Conservation (phyloP, 2,329 filamentous ascomycete species). For the Clarireedia paspali region DNA sequence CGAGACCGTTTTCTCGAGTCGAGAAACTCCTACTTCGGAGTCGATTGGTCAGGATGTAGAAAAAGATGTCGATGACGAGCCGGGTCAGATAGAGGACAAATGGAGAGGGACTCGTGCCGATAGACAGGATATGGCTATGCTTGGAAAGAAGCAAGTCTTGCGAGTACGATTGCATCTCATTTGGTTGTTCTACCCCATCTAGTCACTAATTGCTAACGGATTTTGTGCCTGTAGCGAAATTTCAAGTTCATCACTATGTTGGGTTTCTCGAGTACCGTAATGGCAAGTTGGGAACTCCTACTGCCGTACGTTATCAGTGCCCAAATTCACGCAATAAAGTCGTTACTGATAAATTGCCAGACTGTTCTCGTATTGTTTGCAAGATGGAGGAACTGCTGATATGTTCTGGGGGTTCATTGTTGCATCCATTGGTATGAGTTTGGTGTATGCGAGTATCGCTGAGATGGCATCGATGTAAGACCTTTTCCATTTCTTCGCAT, state of each 20-base stretch:
- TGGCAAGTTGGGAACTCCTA: slow-evolving; percentile 36
- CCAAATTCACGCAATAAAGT: background rate
- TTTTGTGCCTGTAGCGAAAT: slow-evolving; percentile 24
- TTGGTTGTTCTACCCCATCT: no score
- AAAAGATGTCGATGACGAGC: background rate
- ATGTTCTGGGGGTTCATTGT: slow-evolving; percentile 32
- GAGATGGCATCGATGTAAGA: slow-evolving; percentile 21
- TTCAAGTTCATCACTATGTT: slow-evolving; percentile 35
- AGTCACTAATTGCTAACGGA: background rate
- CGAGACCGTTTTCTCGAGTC: background rate
- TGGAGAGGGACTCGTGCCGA: slow-evolving; percentile 12
- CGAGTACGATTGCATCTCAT: slow-evolving; percentile 4
- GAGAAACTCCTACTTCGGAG: background rate
- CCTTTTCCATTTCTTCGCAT: background rate
- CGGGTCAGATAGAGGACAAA: background rate
- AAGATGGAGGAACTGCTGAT: slow-evolving; percentile 21
- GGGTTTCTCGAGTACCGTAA: slow-evolving; percentile 35
- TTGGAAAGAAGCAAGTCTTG: slow-evolving; percentile 15
- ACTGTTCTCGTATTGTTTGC: slow-evolving; percentile 9
- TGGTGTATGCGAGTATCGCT: slow-evolving; percentile 20
- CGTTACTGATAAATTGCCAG: background rate
- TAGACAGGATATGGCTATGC: slow-evolving; percentile 9
- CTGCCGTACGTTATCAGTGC: slow-evolving; percentile 23
- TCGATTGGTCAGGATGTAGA: slow-evolving; percentile 13
- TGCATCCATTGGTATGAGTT: slow-evolving; percentile 20